Conservation (phyloP, 768 basidiomycete genomes). For the Amanita subjunquillea region DNA sequence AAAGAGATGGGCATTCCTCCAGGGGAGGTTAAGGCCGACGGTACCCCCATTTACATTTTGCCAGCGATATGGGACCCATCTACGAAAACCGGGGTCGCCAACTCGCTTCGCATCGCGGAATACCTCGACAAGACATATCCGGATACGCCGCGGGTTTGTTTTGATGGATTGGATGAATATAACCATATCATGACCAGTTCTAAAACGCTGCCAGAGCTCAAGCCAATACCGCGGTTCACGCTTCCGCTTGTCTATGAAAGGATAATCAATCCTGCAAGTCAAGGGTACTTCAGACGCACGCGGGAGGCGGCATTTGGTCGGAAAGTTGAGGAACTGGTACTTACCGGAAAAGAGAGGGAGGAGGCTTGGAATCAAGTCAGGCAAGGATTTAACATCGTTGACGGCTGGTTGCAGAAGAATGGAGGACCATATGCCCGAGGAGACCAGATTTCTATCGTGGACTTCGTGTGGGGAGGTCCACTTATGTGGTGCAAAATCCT, state of each 20-base stretch:
- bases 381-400: constrained; percentile 4
- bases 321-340: constrained; percentile 1
- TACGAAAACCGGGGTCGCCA: constrained; percentile 24
- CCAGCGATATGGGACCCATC: constrained; percentile 37
- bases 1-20: constrained; percentile 22
- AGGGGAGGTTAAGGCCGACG: constrained; percentile 17
- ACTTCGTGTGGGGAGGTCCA: constrained; percentile 6
- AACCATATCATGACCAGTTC: background rate
- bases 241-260: background rate
- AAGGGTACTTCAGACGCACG: constrained; percentile 7
- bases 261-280: constrained; percentile 6
- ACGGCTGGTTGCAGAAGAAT: constrained; percentile 4
- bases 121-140: constrained; percentile 42
- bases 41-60: constrained; percentile 25
- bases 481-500: constrained; percentile 1
- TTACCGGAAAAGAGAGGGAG: background rate
- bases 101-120: constrained; percentile 32
- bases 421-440: constrained; percentile 6
- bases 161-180: constrained; percentile 9
- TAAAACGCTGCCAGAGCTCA: background rate
- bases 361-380: constrained; percentile 5
- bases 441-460: constrained; percentile 4
- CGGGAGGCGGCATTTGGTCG: constrained; percentile 5
- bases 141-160: constrained; percentile 22
- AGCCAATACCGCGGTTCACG: constrained; percentile 2